Percentiles rank a stretch among this genome's conserved stretches.
Evolutionary conservation across 306 rosid genomes (phyloP).

Genomic region (Lablab purpureus): DNA sequence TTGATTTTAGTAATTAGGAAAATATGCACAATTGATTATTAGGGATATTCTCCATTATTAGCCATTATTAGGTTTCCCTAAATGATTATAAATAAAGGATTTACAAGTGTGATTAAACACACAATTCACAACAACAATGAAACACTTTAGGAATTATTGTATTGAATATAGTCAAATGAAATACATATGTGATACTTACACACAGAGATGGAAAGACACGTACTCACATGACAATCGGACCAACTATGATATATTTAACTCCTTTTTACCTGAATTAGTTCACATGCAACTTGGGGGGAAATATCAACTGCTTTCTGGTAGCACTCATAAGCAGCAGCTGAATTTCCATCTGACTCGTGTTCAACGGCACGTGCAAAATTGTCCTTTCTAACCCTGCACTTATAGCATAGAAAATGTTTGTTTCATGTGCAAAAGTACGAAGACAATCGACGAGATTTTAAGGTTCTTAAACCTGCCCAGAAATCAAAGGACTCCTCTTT

Average conservation of each 20-base stretch:
- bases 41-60: too few relatives aligned
- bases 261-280: conserved; percentile 73
- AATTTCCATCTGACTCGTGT: conserved; percentile 81
- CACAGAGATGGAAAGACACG: too few relatives aligned
- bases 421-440: conserved; percentile 29
- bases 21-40: too few relatives aligned
- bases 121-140: too few relatives aligned
- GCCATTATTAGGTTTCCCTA: too few relatives aligned
- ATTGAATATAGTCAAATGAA: conserved; percentile 12
- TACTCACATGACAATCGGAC: conserved; percentile 3
- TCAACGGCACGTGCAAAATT: conserved; percentile 83
- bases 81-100: too few relatives aligned
- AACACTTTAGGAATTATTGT: neutral
- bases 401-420: conserved; percentile 28
- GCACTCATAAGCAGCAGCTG: conserved; percentile 88
- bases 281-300: conserved; percentile 77
- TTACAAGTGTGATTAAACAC: too few relatives aligned
- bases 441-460: neutral
- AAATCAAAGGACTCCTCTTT: conserved; percentile 23
- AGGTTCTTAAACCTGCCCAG: conserved; percentile 24
- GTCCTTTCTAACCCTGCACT: conserved; percentile 80
- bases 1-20: too few relatives aligned
- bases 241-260: conserved; percentile 26
- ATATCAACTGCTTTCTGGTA: conserved; percentile 98
- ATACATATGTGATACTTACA: neutral